Percentiles rank a stretch among this genome's conserved stretches.
Conservation (phyloP, 2,329 filamentous ascomycete genomes). For the Colletotrichum chlorophyti region DNA sequence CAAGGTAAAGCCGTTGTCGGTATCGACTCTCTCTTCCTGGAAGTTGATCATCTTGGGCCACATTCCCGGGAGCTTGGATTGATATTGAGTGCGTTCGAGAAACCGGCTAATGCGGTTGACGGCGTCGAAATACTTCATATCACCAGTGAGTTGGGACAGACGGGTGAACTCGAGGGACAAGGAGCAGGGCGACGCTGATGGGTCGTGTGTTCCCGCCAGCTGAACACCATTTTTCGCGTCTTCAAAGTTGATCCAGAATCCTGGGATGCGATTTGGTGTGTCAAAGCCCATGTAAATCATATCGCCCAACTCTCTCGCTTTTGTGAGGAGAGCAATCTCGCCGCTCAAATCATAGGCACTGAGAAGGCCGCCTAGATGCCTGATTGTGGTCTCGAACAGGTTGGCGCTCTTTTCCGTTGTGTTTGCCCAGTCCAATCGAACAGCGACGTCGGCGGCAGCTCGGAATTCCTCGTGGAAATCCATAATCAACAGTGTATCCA, state of each 20-base stretch:
- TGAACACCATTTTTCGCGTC: slow-evolving; percentile 13
- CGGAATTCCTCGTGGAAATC: slow-evolving; percentile 57
- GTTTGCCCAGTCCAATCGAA: slow-evolving; percentile 58
- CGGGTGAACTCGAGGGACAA: slow-evolving; percentile 76
- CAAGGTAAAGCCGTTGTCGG: slow-evolving; percentile 38
- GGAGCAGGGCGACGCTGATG: slow-evolving; percentile 62
- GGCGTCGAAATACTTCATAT: slow-evolving; percentile 77
- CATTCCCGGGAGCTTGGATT: slow-evolving; percentile 73
- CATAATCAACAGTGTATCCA: slow-evolving; percentile 64
- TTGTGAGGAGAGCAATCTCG: slow-evolving; percentile 60
- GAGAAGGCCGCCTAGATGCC: slow-evolving; percentile 73
- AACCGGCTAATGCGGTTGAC: slow-evolving; percentile 72
- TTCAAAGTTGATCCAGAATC: slow-evolving; percentile 25
- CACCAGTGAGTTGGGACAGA: slow-evolving; percentile 74
- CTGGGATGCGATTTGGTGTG: slow-evolving; percentile 70
- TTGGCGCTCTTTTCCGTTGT: slow-evolving; percentile 56
- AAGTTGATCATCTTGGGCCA: slow-evolving; percentile 73
- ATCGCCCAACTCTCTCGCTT: slow-evolving; percentile 69
- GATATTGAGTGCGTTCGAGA: slow-evolving; percentile 69
- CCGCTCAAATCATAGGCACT: slow-evolving; percentile 73
- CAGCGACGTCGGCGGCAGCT: slow-evolving; percentile 50
- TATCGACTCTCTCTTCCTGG: slow-evolving; percentile 52
- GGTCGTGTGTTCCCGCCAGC: slow-evolving; percentile 36
- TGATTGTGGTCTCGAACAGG: slow-evolving; percentile 74
- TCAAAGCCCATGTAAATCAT: slow-evolving; percentile 72